These are phyloP conservation scores for Phytophthora macrochlamydospora DNA, from an alignment of 352 stramenopile genomes.

Conservation along the genomic window DNA sequence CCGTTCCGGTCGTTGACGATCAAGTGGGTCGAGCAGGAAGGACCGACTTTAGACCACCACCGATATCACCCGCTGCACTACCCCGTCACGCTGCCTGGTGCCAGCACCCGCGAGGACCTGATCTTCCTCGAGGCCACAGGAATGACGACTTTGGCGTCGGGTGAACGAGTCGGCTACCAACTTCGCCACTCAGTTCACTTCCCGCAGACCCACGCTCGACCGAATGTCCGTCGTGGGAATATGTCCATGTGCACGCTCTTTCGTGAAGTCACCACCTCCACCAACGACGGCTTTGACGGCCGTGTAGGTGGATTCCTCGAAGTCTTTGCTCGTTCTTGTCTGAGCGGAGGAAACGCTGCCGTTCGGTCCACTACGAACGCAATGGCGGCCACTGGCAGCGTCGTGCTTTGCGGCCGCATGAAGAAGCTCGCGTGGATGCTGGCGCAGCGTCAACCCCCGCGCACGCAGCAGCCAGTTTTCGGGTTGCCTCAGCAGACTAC, in stretches of 20 bases:
- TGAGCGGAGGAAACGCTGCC: slow-evolving; percentile 36
- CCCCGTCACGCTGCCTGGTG: slow-evolving; percentile 34
- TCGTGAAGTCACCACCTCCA: slow-evolving; percentile 38
- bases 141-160: slow-evolving; percentile 43
- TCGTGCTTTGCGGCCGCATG: slow-evolving; percentile 65
- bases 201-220: slow-evolving; percentile 40
- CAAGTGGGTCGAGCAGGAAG: slow-evolving; percentile 63
- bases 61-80: slow-evolving; percentile 46
- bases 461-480: slow-evolving; percentile 10
- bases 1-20: slow-evolving; percentile 60
- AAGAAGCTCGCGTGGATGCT: slow-evolving; percentile 73
- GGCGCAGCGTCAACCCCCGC: slow-evolving; percentile 27
- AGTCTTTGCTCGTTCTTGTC: slow-evolving; percentile 35
- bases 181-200: slow-evolving; percentile 72
- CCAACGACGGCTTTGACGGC: slow-evolving; percentile 24
- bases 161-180: slow-evolving; percentile 65
- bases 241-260: slow-evolving; percentile 66
- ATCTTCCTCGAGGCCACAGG: slow-evolving; percentile 64
- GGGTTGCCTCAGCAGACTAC: slow-evolving; percentile 24
- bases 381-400: slow-evolving; percentile 35
- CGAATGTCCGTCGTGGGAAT: slow-evolving; percentile 43
- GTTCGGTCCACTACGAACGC: slow-evolving; percentile 33
- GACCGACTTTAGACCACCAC: slow-evolving; percentile 35
- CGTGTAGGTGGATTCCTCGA: slow-evolving; percentile 28
- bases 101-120: slow-evolving; percentile 56